phyloP scores from a whole-genome alignment of 2,329 filamentous ascomycete species.

The Zasmidium citrigriseum region DNA sequence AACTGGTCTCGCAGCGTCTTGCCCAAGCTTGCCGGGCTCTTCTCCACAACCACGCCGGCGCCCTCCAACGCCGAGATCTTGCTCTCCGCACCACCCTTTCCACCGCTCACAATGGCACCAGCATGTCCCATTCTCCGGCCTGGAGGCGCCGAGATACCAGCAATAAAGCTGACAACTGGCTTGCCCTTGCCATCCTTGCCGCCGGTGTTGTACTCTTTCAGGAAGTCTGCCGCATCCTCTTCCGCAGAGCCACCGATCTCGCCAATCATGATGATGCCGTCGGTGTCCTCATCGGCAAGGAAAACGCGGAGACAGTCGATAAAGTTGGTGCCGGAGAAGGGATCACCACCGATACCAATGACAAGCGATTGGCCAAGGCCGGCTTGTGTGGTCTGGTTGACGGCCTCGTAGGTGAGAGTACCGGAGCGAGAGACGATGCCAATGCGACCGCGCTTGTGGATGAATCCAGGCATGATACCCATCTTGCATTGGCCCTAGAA shows the following conservation, averaged over 20 bases:
- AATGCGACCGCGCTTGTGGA: slow-evolving; percentile 98
- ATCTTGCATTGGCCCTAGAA: slow-evolving; percentile 95
- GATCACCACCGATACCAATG: slow-evolving; percentile 96
- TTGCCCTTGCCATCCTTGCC: slow-evolving; percentile 64
- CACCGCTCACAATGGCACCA: slow-evolving; percentile 94
- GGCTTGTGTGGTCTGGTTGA: slow-evolving; percentile 98
- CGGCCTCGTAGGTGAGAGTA: slow-evolving; percentile 98
- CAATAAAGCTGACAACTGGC: slow-evolving; percentile 97
- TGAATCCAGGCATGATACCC: slow-evolving; percentile 99
- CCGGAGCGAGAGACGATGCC: slow-evolving; percentile 98
- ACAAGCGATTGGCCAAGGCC: slow-evolving; percentile 97
- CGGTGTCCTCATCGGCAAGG: slow-evolving; percentile 91
- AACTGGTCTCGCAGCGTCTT: slow-evolving; percentile 95
- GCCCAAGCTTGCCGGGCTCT: slow-evolving; percentile 86
- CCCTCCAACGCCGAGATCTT: slow-evolving; percentile 95
- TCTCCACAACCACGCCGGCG: slow-evolving; percentile 94
- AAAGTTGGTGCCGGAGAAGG: slow-evolving; percentile 99
- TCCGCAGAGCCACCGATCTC: slow-evolving; percentile 97
- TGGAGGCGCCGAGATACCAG: slow-evolving; percentile 94
- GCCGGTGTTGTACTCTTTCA: slow-evolving; percentile 81
- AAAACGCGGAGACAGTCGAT: slow-evolving; percentile 99
- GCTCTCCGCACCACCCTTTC: slow-evolving; percentile 96
- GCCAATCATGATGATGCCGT: slow-evolving; percentile 99
- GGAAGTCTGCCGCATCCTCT: slow-evolving; percentile 96
- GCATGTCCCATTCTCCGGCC: slow-evolving; percentile 98